phyloP scores from a whole-genome alignment of 2,329 filamentous ascomycete species.

The Colletotrichum ledebouriae region DNA sequence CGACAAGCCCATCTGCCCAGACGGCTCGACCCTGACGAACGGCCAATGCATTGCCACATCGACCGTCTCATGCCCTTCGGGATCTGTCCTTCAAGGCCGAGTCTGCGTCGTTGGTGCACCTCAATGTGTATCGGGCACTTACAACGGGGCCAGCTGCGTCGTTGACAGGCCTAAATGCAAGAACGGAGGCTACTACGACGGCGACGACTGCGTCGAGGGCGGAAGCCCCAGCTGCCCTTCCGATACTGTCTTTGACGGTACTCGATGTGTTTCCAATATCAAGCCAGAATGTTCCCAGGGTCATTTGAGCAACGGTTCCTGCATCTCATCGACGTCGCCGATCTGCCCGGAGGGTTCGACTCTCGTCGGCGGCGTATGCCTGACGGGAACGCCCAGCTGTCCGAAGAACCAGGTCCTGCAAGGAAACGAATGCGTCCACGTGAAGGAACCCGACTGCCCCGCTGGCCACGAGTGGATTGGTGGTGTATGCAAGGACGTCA shows the following conservation, averaged over 20 bases:
- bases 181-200: neutral
- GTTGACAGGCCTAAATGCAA: neutral
- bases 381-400: neutral
- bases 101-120: neutral
- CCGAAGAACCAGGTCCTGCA: neutral
- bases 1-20: neutral
- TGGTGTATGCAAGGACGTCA: neutral
- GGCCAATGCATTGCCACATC: neutral
- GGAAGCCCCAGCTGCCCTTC: neutral
- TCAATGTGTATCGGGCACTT: neutral
- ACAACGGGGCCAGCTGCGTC: neutral
- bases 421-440: neutral
- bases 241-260: neutral
- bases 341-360: neutral
- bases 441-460: neutral
- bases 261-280: fast-evolving
- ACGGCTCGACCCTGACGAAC: neutral
- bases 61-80: neutral
- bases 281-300: fast-evolving
- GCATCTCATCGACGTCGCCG: fast-evolving
- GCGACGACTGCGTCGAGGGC: neutral
- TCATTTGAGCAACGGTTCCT: neutral
- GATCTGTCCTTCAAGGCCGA: neutral
- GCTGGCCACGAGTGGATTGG: neutral
- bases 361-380: neutral